Evolutionary conservation across 2,329 filamentous ascomycete species (phyloP), one percentile per base, ranked within the genome.

Genomic region (Fusarium buharicum): DNA sequence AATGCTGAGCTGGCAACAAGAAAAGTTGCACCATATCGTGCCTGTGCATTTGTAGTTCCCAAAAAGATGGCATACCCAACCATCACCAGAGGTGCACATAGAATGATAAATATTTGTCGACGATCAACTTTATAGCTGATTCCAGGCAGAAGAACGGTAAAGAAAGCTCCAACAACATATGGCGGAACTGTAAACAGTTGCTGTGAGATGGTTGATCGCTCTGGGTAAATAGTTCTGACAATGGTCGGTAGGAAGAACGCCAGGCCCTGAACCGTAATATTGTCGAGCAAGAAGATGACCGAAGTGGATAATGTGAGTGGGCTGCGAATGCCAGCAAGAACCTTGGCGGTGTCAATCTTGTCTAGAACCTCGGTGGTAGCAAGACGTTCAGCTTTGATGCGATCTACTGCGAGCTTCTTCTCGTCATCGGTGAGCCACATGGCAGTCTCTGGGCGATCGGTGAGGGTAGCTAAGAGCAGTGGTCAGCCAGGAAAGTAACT

Each of bases 191-290:
- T 91, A 61, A 84, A 84, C 1, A 91, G 82, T 73, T 92, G 90
- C 70, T 90, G 86, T 2, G 81, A 82, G 13, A 91, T 78, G 2
- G 86, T 81, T 1, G 65, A 63, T 24, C 78, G 77, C 2, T 81
- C 69, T 0, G 86, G 85, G 67, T 91, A 91, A 64, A 92, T 90
- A 6, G 84, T 89, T 38, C 76, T 75, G 37, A 92, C 86, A 59
- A 92, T 91, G 0, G 88, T 91, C 0, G 89, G 89, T 0, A 84
- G 76, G 75, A 92, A 92, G 79, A 91, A 90, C 3, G 86, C 86
- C 2, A 91, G 79, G 4, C 89, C 89, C 70, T 91, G 87, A 1
- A 91, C 89, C 0, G 89, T 91, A 71, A 92, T 85, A 74, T 88
- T 89, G 78, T 87, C 79, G 54, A 90, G 80, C 1, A 89, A 74